A percentile compares a stretch with the other conserved stretches of the same genome.
These are phyloP conservation scores for Asterochloris erici DNA, from an alignment of 139 green algal genomes.

Conservation along the genomic window DNA sequence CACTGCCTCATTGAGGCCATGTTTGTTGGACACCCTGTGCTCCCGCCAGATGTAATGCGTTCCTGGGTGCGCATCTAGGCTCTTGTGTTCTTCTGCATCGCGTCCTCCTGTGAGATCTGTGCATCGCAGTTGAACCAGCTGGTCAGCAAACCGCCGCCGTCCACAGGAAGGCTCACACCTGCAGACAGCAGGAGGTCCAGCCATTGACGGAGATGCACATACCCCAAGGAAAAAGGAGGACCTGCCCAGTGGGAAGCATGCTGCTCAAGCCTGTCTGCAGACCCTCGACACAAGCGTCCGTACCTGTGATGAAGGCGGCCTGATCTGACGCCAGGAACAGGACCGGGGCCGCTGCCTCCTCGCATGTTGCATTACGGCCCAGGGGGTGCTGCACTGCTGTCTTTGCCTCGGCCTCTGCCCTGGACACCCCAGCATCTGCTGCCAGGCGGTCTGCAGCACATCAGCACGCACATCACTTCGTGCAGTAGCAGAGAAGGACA, in stretches of 20 bases:
- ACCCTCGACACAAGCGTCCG: not conserved
- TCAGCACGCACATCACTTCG: no score
- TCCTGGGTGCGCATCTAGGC: no score
- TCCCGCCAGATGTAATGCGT: no score
- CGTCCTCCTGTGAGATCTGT: not conserved
- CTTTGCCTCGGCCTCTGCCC: conserved; percentile 8
- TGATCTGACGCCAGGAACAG: conserved; percentile 8
- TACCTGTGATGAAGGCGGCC: conserved; percentile 14
- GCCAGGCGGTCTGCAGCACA: conserved; percentile 5
- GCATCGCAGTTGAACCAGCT: conserved; percentile 17
- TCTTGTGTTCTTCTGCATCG: no score
- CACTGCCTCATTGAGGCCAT: no score
- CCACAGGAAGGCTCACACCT: conserved; percentile 10
- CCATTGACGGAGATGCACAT: not conserved
- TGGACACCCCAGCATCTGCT: not conserved
- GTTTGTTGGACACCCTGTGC: no score
- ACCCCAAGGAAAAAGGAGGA: not conserved
- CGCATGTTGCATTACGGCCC: not conserved
- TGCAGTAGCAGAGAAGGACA: no score
- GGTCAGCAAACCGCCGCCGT: conserved; percentile 7
- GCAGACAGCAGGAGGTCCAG: not conserved
- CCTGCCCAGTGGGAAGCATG: not conserved
- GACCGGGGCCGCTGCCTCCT: not conserved
- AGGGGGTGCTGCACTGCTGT: conserved; percentile 15
- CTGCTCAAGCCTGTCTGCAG: not conserved